Evolutionary conservation across 176 grass and related monocot species (phyloP), one percentile per base, ranked within the genome.

Genomic region (Canna indica): DNA sequence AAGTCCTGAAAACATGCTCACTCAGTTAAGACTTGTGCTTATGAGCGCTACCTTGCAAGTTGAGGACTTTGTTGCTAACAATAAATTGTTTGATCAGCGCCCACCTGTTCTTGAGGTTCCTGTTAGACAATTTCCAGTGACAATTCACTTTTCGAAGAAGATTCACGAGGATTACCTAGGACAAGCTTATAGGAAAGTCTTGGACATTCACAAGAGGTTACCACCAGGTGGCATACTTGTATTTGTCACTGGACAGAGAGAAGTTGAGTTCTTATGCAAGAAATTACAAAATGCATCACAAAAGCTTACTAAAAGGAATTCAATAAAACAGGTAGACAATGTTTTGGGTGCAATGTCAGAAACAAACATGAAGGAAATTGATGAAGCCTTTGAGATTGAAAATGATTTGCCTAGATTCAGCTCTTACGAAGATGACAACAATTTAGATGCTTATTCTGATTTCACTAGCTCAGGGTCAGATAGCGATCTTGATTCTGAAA

Each of bases 41-140:
- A 99, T 99, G 94, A 99, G 94, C 81, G 94, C 94, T 71, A 93
- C 94, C 35, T 82, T 99, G 75, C 86, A 83, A 80, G 77, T 99
- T 33, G 87, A 90, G 56, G 89, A 99, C 34, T 99, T 99, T 29
- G 73, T 83, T 69, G 90, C 82, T 80, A 99, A 99, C 46, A 93
- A 73, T 73, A 93, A 78, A 83, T 70, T 99, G 61, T 99, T 99
- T 78, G 68, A 80, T 59, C 78, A 75, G 75, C 85, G 73, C 53
- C 94, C 86, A 45, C 89, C 89, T 70, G 70, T 86, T 84, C 50
- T 99, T 73, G 76, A 90, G 69, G 84, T 99, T 59, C 89, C 84
- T 30, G 90, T 83, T 32, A 82, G 89, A 34, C 94, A 99, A 81
- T 99, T 85, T 77, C 86, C 86, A 28, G 89, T 99, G 69, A 84